These are phyloP conservation scores for Cnidoscolus chayamansa DNA, from an alignment of 441 rosid genomes.

Conservation along the genomic window DNA sequence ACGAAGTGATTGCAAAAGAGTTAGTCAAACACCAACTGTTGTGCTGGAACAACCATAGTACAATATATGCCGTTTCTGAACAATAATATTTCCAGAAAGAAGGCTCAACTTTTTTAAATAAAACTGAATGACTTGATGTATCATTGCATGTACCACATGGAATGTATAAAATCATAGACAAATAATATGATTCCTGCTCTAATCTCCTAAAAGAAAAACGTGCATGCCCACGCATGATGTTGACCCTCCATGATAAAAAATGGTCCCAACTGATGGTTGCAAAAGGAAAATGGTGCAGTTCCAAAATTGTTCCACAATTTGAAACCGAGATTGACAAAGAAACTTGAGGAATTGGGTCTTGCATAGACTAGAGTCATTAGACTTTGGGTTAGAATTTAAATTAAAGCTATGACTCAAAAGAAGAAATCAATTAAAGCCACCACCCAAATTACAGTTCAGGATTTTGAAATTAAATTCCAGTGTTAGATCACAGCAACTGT, in stretches of 20 bases:
- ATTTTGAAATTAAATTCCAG: not conserved
- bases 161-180: too few relatives aligned
- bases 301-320: not conserved
- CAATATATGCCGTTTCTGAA: not conserved
- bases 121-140: too few relatives aligned
- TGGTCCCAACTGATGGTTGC: too few relatives aligned
- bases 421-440: not conserved
- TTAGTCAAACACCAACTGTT: not conserved
- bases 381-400: not conserved
- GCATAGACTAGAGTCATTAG: not conserved
- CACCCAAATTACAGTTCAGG: conserved; percentile 1
- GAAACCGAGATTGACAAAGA: not conserved
- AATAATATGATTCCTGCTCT: too few relatives aligned
- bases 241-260: too few relatives aligned
- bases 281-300: too few relatives aligned
- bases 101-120: not conserved
- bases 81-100: not conserved
- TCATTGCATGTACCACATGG: too few relatives aligned
- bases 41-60: not conserved
- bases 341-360: not conserved
- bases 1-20: not conserved
- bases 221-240: too few relatives aligned
- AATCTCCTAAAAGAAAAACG: too few relatives aligned
- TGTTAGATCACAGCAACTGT: not conserved
- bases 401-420: not conserved